Base-by-base conservation (phyloP, 768 basidiomycete genomes). In the Auricularia auricula-judae region DNA sequence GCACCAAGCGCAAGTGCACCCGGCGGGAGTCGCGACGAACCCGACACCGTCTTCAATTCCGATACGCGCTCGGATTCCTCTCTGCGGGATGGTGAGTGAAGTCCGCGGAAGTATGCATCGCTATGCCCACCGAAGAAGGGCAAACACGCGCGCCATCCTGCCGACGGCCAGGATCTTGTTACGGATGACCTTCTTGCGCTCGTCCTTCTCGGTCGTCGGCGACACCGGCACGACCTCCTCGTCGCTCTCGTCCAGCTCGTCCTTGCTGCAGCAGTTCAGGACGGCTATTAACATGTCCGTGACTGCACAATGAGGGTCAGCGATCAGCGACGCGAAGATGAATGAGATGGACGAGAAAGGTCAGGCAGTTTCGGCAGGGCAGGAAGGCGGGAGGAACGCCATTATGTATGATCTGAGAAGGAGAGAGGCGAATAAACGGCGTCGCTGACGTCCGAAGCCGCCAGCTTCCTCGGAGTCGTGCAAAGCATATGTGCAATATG, bases 141-240 rank as follows among this genome's bases (percentile, higher is more conserved):
- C 90, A 77, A 99, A 98, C 35, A 99, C 93, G 56, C 94, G 82
- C 12, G 94, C 88, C 91, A 99, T 95, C 67, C 94, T 82, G 39
- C 96, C 97, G 44, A 99, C 93, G 62, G 94, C 94, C 77, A 98
- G 84, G 67, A 99, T 98, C 82, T 98, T 99, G 80, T 91, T 96
- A 79, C 95, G 97, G 82, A 99, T 97, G 66, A 91, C 80, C 73
- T 91, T 89, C 71, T 93, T 82, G 64, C 93, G 87, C 73, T 96
- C 93, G 4, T 78, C 73, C 29, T 88, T 86, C 18, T 78, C 80
- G 36, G 12, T 16, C 18, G 75, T 74, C 3, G 70, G 68, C 23
- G 73, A 64, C 2, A 71, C 67, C 0, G 76, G 75, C 35, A 73
- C 73, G 3, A 78, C 73, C 44, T 74, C 74, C 42, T 87, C 86